Evolutionary conservation across 495 filamentous ascomycete genomes (phyloP), one percentile per base, ranked within the genome.

Genomic region (Umbilicaria muhlenbergii): DNA sequence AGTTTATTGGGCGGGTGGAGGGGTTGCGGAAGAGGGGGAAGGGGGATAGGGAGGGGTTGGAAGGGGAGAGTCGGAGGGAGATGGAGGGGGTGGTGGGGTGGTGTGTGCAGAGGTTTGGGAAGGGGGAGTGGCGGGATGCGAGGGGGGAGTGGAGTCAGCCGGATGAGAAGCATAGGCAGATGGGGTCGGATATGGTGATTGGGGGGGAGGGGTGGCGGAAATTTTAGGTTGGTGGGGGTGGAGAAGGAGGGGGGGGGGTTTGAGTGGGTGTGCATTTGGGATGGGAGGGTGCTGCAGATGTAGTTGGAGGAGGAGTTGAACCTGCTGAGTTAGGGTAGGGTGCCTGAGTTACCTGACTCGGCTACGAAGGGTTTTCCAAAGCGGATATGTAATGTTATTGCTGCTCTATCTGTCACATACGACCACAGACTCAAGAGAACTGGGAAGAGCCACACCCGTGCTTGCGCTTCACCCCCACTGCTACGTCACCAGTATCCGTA

Each of bases 21-120:
- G 39, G 6, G 33, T 52, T 61, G 24, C 46, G 47, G 41, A 58
- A 56, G 38, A 45, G 41, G 13, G 47, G 43, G 11, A 24, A 48
- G 28, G 53, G 54, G 3, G 42, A 47, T 39, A 18, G 39, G 34
- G 38, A 43, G 42, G 45, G 17, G 17, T 43, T 64, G 32, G 59
- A 58, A 41, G 38, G 47, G 43, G 47, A 48, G 37, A 58, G 51
- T 37, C 14, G 32, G 42, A 49, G 56, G 46, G 63, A 70, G 49
- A 51, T 68, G 5, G 44, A 45, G 15, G 44, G 41, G 21, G 50
- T 63, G 38, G 50, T 66, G 28, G 58, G 57, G 35, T 60, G 52
- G 42, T 67, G 62, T 51, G 50, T 40, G 39, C 6, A 41, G 38
- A 62, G 46, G 17, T 67, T 64, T 49, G 61, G 67, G 32, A 48